These are phyloP conservation scores for Acer yangbiense DNA, from an alignment of 345 rosid genomes.

Conservation along the genomic window DNA sequence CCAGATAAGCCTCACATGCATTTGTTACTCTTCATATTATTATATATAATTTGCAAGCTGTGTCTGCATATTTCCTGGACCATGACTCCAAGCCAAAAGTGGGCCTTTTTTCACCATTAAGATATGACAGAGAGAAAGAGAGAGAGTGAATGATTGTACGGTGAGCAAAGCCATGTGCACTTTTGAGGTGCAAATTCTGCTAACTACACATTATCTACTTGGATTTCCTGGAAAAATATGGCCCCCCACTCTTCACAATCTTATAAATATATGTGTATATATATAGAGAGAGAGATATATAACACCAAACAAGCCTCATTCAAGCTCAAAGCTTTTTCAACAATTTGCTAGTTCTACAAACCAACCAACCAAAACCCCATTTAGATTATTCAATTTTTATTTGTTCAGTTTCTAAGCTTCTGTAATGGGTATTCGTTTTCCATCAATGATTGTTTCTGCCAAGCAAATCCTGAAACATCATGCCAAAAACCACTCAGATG, in stretches of 20 bases:
- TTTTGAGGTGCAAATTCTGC: conserved; percentile 1
- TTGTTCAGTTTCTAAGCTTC: neutral
- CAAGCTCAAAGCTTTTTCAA: neutral
- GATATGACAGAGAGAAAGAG: neutral
- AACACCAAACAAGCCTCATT: neutral
- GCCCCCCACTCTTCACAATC: conserved; percentile 4
- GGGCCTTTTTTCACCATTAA: neutral
- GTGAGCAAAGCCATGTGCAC: conserved; percentile 10
- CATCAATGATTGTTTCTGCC: neutral
- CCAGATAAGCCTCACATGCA: too few relatives aligned
- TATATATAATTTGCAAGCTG: neutral
- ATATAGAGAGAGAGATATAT: neutral
- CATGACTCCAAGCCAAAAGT: neutral
- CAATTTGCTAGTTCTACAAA: neutral
- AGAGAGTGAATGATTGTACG: neutral
- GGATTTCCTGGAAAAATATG: conserved; percentile 7
- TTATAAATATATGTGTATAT: neutral
- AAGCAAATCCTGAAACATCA: conserved; percentile 5
- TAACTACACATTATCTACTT: neutral
- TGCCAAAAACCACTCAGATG: conserved; percentile 7
- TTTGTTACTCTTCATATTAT: too few relatives aligned
- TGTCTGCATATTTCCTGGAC: neutral
- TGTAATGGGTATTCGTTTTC: conserved; percentile 9
- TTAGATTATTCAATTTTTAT: neutral
- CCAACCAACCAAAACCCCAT: neutral